Evolutionary conservation across 2,329 filamentous ascomycete species (phyloP).

Genomic region (Geosmithia flava): DNA sequence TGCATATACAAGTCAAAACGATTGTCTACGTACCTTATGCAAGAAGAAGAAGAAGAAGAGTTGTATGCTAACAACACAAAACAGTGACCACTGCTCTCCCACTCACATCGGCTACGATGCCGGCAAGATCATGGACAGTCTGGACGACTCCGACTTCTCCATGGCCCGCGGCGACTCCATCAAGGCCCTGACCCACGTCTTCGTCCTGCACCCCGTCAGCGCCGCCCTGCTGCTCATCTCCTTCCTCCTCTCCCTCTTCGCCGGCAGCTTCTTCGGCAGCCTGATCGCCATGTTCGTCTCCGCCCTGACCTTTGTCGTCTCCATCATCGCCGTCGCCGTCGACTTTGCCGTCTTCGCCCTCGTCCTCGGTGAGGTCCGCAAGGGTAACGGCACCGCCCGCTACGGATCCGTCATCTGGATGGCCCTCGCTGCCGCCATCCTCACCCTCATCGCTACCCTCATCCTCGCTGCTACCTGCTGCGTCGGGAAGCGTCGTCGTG

Average conservation of each 20-base stretch:
- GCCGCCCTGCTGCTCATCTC: conserved; percentile 44
- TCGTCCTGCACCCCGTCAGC: conserved; percentile 52
- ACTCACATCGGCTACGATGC: conserved; percentile 44
- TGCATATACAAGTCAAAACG: too few relatives aligned
- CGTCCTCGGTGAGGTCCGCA: conserved; percentile 39
- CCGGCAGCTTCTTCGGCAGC: conserved; percentile 25
- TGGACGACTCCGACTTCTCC: conserved; percentile 27
- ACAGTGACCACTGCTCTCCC: conserved; percentile 20
- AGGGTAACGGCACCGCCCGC: conserved; percentile 17
- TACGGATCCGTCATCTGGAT: conserved; percentile 48
- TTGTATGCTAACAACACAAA: neutral
- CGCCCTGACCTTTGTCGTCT: conserved; percentile 34
- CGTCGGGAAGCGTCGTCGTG: conserved; percentile 28
- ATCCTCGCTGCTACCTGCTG: conserved; percentile 52
- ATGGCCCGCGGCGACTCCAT: conserved; percentile 28
- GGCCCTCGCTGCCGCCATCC: conserved; percentile 40
- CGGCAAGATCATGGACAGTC: conserved; percentile 25
- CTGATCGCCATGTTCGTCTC: conserved; percentile 38
- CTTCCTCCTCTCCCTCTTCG: conserved; percentile 25
- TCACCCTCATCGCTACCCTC: conserved; percentile 39
- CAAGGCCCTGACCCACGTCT: conserved; percentile 39
- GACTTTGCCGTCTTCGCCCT: conserved; percentile 48
- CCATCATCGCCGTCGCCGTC: conserved; percentile 33
- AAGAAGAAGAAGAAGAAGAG: neutral
- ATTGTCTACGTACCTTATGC: too few relatives aligned